Evolutionary conservation across 164 flowering plant species (phyloP), one percentile per base, ranked within the genome.

Genomic region (Echeveria elegans): DNA sequence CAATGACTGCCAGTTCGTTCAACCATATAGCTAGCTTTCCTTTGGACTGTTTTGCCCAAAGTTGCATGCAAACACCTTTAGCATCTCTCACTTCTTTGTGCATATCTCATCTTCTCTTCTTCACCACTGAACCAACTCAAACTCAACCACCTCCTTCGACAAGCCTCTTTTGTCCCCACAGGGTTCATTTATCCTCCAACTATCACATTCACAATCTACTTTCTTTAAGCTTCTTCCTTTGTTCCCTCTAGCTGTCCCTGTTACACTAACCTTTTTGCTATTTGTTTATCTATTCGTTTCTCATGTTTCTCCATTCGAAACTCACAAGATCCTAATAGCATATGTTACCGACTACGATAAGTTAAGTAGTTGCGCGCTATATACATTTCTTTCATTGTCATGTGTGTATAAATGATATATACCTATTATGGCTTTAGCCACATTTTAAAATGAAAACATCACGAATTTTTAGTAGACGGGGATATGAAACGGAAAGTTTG

Each of bases 1-100:
- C 56, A 28, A 56, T 56, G 61, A 56, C 19, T 56, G 19, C 18
- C 61, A 6, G 47, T 43, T 48, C 32, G 61, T 28, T 28, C 61
- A 28, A 56, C 19, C 50, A 41, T 53, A 26, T 53, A 24, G 14
- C 32, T 56, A 56, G 32, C 61, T 56, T 56, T 56, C 32, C 32
- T 28, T 56, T 56, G 32, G 61, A 56, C 32, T 56, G 31, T 26
- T 56, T 56, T 56, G 32, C 61, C 34, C 61, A 56, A 56, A 56
- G 32, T 56, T 26, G 30, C 60, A 53, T 26, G 60, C 61, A 28
- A 29, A 7, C 61, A 72, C 80, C 66, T 72, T 76, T 67, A 63
- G 66, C 68, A 72, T 66, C 71, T 37, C 65, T 63, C 65, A 34
- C 41, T 23, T 26, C 32, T 28, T 12, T 56, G 32, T 56, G 16